phyloP scores from a whole-genome alignment of 2,329 filamentous ascomycete species.

The Ascosphaera acerosa region DNA sequence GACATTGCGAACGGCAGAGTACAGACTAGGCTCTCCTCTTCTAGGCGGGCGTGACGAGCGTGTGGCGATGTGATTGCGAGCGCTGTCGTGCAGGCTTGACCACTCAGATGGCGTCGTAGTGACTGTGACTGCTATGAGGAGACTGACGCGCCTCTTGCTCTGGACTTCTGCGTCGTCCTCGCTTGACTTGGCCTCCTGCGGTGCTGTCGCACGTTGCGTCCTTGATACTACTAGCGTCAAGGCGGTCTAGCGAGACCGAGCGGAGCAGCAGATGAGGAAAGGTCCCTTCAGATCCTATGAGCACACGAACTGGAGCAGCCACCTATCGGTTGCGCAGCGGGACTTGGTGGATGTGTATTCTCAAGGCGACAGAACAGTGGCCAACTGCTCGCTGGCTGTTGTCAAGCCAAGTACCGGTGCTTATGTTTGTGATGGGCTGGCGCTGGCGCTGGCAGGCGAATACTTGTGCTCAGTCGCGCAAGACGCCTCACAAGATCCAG shows the following conservation, averaged over 20 bases:
- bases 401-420: neutral
- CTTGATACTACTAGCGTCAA: neutral
- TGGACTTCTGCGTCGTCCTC: too few species aligned
- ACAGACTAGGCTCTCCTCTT: neutral
- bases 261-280: conserved; percentile 2
- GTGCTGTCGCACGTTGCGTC: neutral
- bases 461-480: too few species aligned
- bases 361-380: neutral
- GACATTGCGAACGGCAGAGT: conserved; percentile 28
- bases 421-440: too few species aligned
- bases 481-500: too few species aligned
- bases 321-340: too few species aligned
- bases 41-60: neutral
- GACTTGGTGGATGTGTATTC: neutral
- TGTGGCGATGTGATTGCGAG: neutral
- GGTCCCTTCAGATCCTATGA: neutral
- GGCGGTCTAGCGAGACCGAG: neutral
- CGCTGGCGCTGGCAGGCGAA: too few species aligned
- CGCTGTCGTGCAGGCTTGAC: neutral
- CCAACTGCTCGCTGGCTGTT: neutral
- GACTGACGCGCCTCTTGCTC: neutral
- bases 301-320: too few species aligned
- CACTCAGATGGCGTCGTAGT: neutral
- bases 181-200: too few species aligned
- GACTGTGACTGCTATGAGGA: neutral